Percentiles rank a stretch among this genome's conserved stretches.
These are phyloP conservation scores for Lichtheimia hyalospora DNA, from an alignment of 371 early-diverging fungal genomes.

Conservation along the genomic window DNA sequence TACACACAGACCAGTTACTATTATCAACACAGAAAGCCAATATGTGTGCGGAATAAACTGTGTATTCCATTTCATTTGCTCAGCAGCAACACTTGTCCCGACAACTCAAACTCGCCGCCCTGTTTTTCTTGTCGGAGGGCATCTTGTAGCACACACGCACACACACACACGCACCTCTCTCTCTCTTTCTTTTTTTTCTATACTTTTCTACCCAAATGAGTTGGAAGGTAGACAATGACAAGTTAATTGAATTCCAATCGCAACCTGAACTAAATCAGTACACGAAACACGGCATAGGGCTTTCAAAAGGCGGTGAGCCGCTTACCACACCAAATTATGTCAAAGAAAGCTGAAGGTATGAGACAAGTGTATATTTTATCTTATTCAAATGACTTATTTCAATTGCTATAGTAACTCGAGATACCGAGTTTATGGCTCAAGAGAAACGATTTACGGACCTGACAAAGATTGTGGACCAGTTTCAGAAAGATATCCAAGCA, in stretches of 20 bases:
- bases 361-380: neutral
- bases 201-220: slow-evolving; percentile 15
- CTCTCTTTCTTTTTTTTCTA: neutral
- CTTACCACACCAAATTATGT: slow-evolving; percentile 39
- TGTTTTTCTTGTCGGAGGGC: too few species aligned
- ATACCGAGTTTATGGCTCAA: slow-evolving; percentile 65
- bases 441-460: slow-evolving; percentile 61
- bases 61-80: too few species aligned
- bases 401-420: slow-evolving; percentile 56
- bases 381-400: neutral
- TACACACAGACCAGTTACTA: too few species aligned
- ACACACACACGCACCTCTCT: neutral
- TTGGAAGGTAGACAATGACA: slow-evolving; percentile 19
- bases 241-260: too few species aligned
- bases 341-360: slow-evolving; percentile 45
- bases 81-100: too few species aligned
- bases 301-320: slow-evolving; percentile 22
- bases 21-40: too few species aligned
- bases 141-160: too few species aligned
- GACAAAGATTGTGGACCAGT: slow-evolving; percentile 49
- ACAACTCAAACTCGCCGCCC: too few species aligned
- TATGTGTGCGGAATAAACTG: too few species aligned
- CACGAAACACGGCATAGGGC: slow-evolving; percentile 7
- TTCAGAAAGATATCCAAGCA: slow-evolving; percentile 70
- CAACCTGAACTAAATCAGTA: too few species aligned